These are phyloP conservation scores for Rhytidiadelphus loreus DNA, from an alignment of 225 moss, liverwort and hornwort species.

Conservation along the genomic window DNA sequence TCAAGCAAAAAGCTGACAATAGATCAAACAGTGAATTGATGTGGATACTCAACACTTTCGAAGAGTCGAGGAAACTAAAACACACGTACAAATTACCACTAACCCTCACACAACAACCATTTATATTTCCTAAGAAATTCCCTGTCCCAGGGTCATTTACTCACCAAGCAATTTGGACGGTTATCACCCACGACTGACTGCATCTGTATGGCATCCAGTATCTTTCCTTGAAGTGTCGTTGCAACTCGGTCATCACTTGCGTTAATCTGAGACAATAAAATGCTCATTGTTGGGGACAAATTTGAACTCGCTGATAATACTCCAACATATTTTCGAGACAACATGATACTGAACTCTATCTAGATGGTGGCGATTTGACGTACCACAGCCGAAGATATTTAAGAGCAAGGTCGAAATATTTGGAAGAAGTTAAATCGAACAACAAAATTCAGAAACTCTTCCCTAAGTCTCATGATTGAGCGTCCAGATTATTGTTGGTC, in stretches of 20 bases:
- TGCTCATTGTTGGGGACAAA: background rate
- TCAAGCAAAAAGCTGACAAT: background rate
- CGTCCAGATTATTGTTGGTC: background rate
- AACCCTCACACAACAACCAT: background rate
- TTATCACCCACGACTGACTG: constrained; percentile 72
- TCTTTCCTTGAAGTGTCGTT: constrained; percentile 66
- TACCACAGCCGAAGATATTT: background rate
- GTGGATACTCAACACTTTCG: background rate
- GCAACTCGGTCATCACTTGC: constrained; percentile 96
- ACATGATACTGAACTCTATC: background rate
- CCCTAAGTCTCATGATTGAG: background rate
- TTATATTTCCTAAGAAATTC: background rate
- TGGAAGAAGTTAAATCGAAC: background rate
- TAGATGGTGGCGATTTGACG: background rate
- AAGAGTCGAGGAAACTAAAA: background rate
- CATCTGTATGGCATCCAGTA: constrained; percentile 97
- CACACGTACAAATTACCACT: background rate
- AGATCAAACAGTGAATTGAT: background rate
- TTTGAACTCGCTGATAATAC: background rate
- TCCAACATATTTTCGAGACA: background rate
- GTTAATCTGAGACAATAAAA: constrained; percentile 50
- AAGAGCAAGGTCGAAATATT: background rate
- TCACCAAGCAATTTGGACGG: constrained; percentile 94
- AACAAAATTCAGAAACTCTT: background rate
- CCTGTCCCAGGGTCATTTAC: background rate